These are phyloP conservation scores for Nannizziopsis barbatae DNA, from an alignment of 2,329 filamentous ascomycete species.

Conservation along the genomic window DNA sequence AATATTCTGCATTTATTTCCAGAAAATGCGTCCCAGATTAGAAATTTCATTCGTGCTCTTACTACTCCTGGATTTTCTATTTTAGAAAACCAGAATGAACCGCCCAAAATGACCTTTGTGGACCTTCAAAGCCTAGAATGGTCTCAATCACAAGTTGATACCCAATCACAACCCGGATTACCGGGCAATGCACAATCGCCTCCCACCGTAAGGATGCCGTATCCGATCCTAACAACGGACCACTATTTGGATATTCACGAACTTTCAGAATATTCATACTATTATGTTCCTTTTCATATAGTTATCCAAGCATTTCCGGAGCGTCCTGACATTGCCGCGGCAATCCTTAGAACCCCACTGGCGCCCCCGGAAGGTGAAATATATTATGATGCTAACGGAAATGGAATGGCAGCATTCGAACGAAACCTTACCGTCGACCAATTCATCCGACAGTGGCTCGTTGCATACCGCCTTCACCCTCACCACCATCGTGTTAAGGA, in stretches of 20 bases:
- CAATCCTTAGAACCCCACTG: conserved; percentile 11
- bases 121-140: too few relatives aligned
- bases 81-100: not conserved
- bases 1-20: not conserved
- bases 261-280: conserved; percentile 11
- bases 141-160: too few relatives aligned
- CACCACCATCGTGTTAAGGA: conserved; percentile 11
- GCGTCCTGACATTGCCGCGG: conserved; percentile 7
- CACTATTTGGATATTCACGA: conserved; percentile 11
- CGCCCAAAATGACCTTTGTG: too few relatives aligned
- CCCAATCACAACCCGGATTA: too few relatives aligned
- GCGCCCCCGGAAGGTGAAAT: conserved; percentile 11
- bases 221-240: conserved; percentile 9
- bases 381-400: conserved; percentile 15
- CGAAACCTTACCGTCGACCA: conserved; percentile 34
- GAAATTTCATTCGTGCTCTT: not conserved
- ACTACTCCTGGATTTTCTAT: not conserved
- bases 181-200: not conserved
- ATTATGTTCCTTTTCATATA: conserved; percentile 9
- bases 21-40: not conserved
- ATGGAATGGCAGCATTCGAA: conserved; percentile 25
- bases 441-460: conserved; percentile 33
- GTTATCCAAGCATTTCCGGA: conserved; percentile 10
- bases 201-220: not conserved
- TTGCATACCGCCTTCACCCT: conserved; percentile 19